Evolutionary conservation across 495 filamentous ascomycete genomes (phyloP), one percentile per base, ranked within the genome.

Genomic region (Aspergillus indologenus): DNA sequence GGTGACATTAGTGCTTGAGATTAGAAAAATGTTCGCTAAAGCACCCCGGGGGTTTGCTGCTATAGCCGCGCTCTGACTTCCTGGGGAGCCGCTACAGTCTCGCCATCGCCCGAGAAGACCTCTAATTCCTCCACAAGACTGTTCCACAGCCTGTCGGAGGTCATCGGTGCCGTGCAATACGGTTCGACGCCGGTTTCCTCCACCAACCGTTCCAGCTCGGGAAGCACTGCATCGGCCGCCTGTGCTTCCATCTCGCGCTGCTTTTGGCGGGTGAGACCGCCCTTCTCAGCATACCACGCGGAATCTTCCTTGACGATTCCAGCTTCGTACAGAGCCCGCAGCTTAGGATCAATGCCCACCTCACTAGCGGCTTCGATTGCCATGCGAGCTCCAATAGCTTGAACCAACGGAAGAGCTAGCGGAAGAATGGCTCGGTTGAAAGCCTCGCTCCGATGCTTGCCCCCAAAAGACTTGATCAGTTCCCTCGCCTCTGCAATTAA

Each of bases 371-470:
- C 72, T 55, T 73, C 68, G 22, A 66, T 65, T 3, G 69, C 72
- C 64, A 74, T 72, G 1, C 72, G 67, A 24, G 68, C 59, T 0
- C 71, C 74, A 12, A 72, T 69, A 0, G 73, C 68, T 45, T 68
- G 55, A 12, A 72, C 61, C 20, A 75, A 53, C 5, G 61, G 61
- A 17, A 63, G 66, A 20, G 61, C 70, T 2, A 64, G 66, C 0
- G 70, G 72, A n/a, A 75, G 60, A 29, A 77, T 69, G 21, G 64
- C 45, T 0, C 62, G 47, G 50, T 71, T 72, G 57, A 68, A 70
- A 18, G 64, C 59, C 6, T 67, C 61, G 43, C 70, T 67, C 8
- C 69, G 54, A 47, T 72, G 65, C 12, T 26, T 43, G 7, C 45
- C 49, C 2, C 52, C 60, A n/a, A 67, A 24, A 1, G 45, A 53